Evolutionary conservation across 768 basidiomycete genomes (phyloP), one percentile per base, ranked within the genome.

Genomic region (Boletus bicolor): DNA sequence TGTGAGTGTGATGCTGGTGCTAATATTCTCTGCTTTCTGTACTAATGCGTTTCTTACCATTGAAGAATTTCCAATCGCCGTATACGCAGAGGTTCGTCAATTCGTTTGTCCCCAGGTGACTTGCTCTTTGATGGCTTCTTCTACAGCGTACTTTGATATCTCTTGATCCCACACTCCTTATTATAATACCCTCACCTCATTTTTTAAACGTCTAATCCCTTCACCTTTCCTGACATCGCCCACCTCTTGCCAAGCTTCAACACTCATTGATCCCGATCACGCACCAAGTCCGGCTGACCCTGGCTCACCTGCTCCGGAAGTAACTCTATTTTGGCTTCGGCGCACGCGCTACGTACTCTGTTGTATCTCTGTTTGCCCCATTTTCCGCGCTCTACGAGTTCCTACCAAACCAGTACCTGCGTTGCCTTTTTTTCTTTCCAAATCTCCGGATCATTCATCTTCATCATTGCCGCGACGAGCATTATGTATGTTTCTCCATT

Each of bases 251-350:
- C 30, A 30, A 30, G 6, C n/a, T 45, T n/a, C 24, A 38, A 10
- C 53, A 41, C 36, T 56, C 64, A 44, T 58, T 63, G 52, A 55
- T 50, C 42, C 52, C 62, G 54, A 54, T 58, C 61, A 58, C 47
- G 52, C 57, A 30, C 45, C 28, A 56, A 53, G 9, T 39, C 32
- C 47, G 44, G 28, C 51, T 21, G 26, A 49, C 49, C 44, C 53
- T 38, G 38, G 17, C 42, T 17, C 28, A 8, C 36, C 17, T 19
- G 37, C 38, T 44, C 47, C 61, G 49, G 46, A 34, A 24, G 10
- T 35, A 66, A 58, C 52, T 67, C 58, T 67, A 62, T 65, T 64
- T 66, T 61, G 37, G 47, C 41, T 51, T 49, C 46, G 38, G 53
- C 44, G 8, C 44, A 39, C 36, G 3, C 32, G 12, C 39, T 61